Percentiles rank a stretch among this genome's conserved stretches.
Evolutionary conservation across 441 rosid species (phyloP).

Genomic region (Metrosideros polymorpha): DNA sequence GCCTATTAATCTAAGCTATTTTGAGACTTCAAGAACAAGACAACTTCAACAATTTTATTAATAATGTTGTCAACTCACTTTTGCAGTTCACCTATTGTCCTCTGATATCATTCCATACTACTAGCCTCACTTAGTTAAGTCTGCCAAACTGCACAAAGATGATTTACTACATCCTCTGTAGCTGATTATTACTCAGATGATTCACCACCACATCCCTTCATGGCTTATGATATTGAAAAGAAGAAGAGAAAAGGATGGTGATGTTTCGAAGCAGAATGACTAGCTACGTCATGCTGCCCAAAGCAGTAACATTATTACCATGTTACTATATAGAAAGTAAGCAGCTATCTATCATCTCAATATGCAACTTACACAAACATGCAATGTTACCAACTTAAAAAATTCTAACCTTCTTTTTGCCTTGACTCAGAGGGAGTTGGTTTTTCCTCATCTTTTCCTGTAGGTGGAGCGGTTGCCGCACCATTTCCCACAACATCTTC

Average conservation of each 20-base stretch:
- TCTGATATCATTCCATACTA: neutral
- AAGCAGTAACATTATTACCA: neutral
- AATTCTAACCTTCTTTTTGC: slow-evolving; percentile 59
- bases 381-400: neutral
- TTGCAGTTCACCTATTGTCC: neutral
- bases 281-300: neutral
- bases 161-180: neutral
- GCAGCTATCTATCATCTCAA: neutral
- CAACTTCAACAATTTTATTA: neutral
- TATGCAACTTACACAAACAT: neutral
- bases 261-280: neutral
- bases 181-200: neutral
- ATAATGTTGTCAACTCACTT: neutral
- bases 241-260: neutral
- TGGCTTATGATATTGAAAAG: no score
- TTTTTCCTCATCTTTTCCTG: slow-evolving; percentile 38
- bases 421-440: slow-evolving; percentile 48
- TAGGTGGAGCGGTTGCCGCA: slow-evolving; percentile 6
- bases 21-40: neutral
- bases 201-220: neutral
- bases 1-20: neutral
- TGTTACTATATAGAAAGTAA: neutral
- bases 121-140: neutral
- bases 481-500: slow-evolving; percentile 18
- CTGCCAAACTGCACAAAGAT: neutral